Evolutionary conservation across 1,284 basidiomycete species (phyloP), one percentile per base, ranked within the genome.

Genomic region (Sutorius eximius): DNA sequence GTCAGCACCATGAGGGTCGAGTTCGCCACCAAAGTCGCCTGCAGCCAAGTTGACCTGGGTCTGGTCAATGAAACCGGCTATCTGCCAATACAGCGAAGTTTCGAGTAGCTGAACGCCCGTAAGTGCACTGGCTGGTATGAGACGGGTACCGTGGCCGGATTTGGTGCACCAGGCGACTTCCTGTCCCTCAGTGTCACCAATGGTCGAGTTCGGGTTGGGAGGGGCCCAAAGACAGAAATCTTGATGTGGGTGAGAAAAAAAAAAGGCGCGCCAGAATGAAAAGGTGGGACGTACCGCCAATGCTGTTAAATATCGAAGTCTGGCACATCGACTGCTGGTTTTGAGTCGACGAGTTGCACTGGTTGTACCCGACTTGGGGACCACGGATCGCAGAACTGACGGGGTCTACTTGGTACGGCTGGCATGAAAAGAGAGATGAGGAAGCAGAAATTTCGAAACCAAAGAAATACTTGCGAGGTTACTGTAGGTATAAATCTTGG

Each of bases 1-100:
- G 65, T 85, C 82, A 57, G 82, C 82, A 59, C 86, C 86, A 56
- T 85, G 81, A 29, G 83, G 81, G 61, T 88, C 86, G 47, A 88
- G 78, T 71, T 88, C 86, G 58, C 89, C 89, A 64, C 89, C 89
- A 22, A 65, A 80, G 63, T 91, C 89, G 16, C 61, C 72, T 0
- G 67, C 38, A 4, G 69, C 59, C 44, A 91, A 67, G 71, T 88
- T 77, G 59, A 91, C 70, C 58, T 71, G 59, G 2, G 72, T 74
- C 72, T 91, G 89, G 64, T 89, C 74, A 58, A 91, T 76, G 69
- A 75, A 80, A 11, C 82, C 88, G 27, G 81, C 78, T 37, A 83
- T 74, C 62, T 87, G 83, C 24, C 24, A 32, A 85, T 69, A 64
- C 91, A 91, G 54, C 80, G 75, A 0, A 2, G 86, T 84, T 57